These are phyloP conservation scores for Apostasia shenzhenica DNA, from an alignment of 106 monocot genomes.

Conservation along the genomic window DNA sequence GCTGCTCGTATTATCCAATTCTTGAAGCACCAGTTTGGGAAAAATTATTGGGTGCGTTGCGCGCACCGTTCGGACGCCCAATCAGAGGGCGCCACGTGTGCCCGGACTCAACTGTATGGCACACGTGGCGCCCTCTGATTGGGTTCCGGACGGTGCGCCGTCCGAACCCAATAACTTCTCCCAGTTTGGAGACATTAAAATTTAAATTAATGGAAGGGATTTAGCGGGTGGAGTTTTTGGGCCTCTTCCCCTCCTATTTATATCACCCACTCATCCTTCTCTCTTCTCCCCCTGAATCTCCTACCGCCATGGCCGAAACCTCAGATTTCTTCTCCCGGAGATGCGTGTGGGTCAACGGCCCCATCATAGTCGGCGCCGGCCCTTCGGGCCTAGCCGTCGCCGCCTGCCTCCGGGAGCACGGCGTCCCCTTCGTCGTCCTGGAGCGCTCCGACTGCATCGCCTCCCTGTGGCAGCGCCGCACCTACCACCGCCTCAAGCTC, in stretches of 20 bases:
- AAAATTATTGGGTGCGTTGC: too few relatives aligned
- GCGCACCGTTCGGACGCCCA: too few relatives aligned
- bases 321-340: not conserved
- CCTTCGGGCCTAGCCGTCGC: conserved; percentile 18
- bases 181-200: too few relatives aligned
- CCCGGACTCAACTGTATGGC: too few relatives aligned
- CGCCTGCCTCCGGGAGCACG: conserved; percentile 13
- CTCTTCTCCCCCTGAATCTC: not conserved
- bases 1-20: too few relatives aligned
- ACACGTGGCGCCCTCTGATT: too few relatives aligned
- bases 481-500: conserved; percentile 20
- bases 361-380: conserved; percentile 20
- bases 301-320: not conserved
- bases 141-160: too few relatives aligned
- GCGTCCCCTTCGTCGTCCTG: conserved; percentile 10
- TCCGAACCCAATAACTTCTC: too few relatives aligned
- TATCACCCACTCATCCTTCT: not conserved
- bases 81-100: too few relatives aligned
- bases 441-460: conserved; percentile 11
- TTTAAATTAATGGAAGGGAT: too few relatives aligned
- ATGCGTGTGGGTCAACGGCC: conserved; percentile 4
- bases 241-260: not conserved
- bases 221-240: too few relatives aligned
- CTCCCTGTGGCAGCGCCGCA: conserved; percentile 11
- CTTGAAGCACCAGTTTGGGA: too few relatives aligned